These are phyloP conservation scores for Amborella trichopoda DNA, from an alignment of 164 flowering plant species.

Conservation along the genomic window DNA sequence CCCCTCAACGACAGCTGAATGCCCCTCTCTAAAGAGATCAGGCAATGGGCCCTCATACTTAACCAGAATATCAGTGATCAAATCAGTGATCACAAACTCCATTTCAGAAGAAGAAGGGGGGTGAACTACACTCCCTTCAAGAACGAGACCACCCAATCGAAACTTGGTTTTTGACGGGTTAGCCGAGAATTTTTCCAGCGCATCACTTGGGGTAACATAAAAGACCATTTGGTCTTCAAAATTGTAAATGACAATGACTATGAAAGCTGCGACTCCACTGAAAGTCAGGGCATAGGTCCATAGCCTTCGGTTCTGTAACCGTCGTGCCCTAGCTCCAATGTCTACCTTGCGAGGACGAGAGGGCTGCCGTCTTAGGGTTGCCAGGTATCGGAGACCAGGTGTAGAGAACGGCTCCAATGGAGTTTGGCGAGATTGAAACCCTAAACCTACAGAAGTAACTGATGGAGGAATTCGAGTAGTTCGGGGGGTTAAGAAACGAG, in stretches of 20 bases:
- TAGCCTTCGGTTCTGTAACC: conserved; percentile 72
- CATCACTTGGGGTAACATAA: conserved; percentile 78
- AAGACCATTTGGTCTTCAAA: conserved; percentile 82
- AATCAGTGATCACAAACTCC: conserved; percentile 77
- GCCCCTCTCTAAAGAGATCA: conserved; percentile 87
- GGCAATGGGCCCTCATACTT: conserved; percentile 65
- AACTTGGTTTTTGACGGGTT: conserved; percentile 55
- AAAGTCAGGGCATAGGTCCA: conserved; percentile 79
- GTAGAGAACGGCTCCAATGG: conserved; percentile 2
- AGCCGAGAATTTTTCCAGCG: conserved; percentile 35
- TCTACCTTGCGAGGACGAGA: conserved; percentile 30
- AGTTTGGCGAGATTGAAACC: too few relatives aligned
- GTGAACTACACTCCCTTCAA: conserved; percentile 66
- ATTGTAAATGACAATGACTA: conserved; percentile 48
- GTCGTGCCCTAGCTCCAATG: conserved; percentile 77
- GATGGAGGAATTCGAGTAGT: too few relatives aligned
- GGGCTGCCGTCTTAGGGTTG: conserved; percentile 38
- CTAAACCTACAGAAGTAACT: too few relatives aligned
- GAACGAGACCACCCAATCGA: conserved; percentile 75
- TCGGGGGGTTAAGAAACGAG: too few relatives aligned
- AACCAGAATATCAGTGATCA: conserved; percentile 70
- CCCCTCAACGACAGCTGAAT: conserved; percentile 89
- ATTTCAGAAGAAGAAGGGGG: conserved; percentile 48
- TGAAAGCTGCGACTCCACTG: conserved; percentile 67
- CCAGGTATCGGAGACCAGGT: conserved; percentile 28